Evolutionary conservation across 192 early-diverging fungal species (phyloP), one percentile per base, ranked within the genome.

Genomic region (Funneliformis mosseae): DNA sequence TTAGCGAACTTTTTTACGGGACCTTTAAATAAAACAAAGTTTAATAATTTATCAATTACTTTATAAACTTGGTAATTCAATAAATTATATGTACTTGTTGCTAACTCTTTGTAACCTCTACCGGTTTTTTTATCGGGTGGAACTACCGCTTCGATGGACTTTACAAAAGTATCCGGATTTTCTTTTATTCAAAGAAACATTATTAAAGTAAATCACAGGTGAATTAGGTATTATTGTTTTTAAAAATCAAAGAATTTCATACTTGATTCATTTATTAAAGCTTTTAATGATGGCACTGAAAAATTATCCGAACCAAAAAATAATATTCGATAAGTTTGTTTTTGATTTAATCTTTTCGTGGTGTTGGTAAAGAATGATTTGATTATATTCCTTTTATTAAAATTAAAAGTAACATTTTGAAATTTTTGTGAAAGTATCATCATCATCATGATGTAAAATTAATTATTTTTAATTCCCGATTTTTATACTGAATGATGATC

Each of bases 231-330:
- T n/a, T n/a, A n/a, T n/a, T n/a, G n/a, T n/a, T n/a, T n/a, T n/a
- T n/a, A n/a, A n/a, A n/a, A n/a, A n/a, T n/a, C n/a, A n/a, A n/a
- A n/a, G n/a, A n/a, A n/a, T n/a, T 66, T 5, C 14, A 41, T 75
- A 90, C 86, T 14, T 83, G 88, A 83, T 48, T 89, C 88, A 5
- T 87, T 77, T 9, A 90, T 79, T 55, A 97, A 81, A 7, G 87
- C 84, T 23, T 88, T 80, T 41, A 96, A 82, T 60, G 90, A 91
- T 5, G 80, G 81, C 0, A 89, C 84, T 7, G 94, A 93, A 85
- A 97, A 98, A 38, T 93, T 87, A 80, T 97, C 96, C 50, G 92
- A 92, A 0, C 97, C 97, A 88, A 97, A 97, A 82, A 97, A 98
- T 18, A 98, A 82, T 5, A 97, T 69, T 21, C 33, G 38, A 66